Evolutionary conservation across 2,329 filamentous ascomycete species (phyloP), one percentile per base, ranked within the genome.

Genomic region (Penicillium sp.): DNA sequence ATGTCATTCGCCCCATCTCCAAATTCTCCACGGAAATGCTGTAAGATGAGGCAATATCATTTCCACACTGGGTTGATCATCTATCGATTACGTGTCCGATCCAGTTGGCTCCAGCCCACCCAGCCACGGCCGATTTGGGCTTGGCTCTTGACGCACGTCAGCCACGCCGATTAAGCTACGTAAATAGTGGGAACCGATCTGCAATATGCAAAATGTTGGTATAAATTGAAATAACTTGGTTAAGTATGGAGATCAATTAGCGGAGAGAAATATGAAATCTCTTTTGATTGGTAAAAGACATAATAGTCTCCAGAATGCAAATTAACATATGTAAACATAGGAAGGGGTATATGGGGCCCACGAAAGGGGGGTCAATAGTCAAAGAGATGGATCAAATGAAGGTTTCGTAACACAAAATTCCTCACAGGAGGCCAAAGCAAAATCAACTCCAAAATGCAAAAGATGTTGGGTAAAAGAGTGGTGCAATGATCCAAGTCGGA

Each of bases 371-470:
- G 29, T 40, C 18, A 18, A 49, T 37, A 52, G 31, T 56, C 41
- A 47, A 31, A 51, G 43, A 45, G 25, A n/a, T 33, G 3, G 47
- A 35, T 33, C 27, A 20, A 56, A 54, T 31, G 45, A 35, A 20
- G 20, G 50, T 37, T 40, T 54, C 54, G 35, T 54, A 42, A 54
- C 40, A 50, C 31, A 49, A 31, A 40, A 20, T 29, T 6, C 41
- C 18, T 35, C 26, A 49, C 20, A 53, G 42, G 31, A 31, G 25
- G 25, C 12, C 31, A 50, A 47, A 20, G 29, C 20, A 29, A 22
- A 23, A 35, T 35, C n/a, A 56, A 54, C 51, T 26, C 45, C 55
- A 26, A 54, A 12, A 57, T 51, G 55, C 55, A 54, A 53, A 26
- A 42, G 49, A 51, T 54, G 55, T 15, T 23, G 14, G 29, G 27